Conservation (phyloP, 306 rosid species). For the Citrullus colocynthis region DNA sequence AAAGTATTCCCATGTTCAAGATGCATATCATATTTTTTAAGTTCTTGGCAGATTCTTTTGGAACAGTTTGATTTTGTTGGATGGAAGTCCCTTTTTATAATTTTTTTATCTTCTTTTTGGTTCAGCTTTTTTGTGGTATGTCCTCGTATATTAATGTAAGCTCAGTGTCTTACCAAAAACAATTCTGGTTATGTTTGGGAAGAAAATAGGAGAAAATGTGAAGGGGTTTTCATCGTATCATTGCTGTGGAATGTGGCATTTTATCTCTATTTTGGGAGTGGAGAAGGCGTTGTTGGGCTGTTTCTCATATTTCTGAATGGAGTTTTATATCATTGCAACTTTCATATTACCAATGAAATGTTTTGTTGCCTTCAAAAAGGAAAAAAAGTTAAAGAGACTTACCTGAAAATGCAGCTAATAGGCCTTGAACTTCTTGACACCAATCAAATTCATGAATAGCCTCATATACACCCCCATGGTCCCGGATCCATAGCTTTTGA, state of each 20-base stretch:
- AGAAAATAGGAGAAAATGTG: background rate
- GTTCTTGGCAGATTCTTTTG: background rate
- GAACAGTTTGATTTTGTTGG: background rate
- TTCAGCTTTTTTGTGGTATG: too few species aligned
- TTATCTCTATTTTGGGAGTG: too few species aligned
- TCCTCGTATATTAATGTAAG: background rate
- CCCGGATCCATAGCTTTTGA: conserved; percentile 65
- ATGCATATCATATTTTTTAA: background rate
- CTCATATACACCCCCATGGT: conserved; percentile 53
- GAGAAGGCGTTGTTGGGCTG: background rate
- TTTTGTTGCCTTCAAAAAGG: background rate
- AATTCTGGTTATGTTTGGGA: background rate
- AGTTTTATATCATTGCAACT: background rate
- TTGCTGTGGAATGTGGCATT: too few species aligned
- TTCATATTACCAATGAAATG: background rate
- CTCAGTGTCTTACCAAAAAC: background rate
- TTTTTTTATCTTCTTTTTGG: background rate
- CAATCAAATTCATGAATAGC: conserved; percentile 66
- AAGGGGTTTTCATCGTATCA: too few species aligned
- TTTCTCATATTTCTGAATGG: background rate
- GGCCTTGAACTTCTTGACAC: conserved; percentile 55
- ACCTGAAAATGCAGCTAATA: conserved; percentile 78
- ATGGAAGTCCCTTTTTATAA: background rate
- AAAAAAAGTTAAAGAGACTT: conserved; percentile 14
- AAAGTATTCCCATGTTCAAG: background rate